These are phyloP conservation scores for Naganishia onofrii DNA, from an alignment of 768 basidiomycete species.

Conservation along the genomic window DNA sequence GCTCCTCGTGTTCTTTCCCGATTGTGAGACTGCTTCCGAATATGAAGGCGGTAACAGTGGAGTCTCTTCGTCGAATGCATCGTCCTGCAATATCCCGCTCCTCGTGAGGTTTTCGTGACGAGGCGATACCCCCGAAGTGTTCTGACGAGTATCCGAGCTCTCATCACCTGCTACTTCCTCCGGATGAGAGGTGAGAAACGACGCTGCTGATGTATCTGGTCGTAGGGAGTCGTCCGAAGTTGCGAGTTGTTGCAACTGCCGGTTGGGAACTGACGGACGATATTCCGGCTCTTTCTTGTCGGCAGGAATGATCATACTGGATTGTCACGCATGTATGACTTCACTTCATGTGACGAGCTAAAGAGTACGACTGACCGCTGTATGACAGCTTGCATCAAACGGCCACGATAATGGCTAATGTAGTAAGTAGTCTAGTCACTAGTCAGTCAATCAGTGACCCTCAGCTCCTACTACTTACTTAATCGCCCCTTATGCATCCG, in stretches of 20 bases:
- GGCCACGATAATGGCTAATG: too few species aligned
- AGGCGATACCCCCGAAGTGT: neutral
- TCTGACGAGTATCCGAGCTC: too few species aligned
- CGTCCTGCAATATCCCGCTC: neutral
- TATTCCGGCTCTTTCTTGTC: conserved; percentile 19
- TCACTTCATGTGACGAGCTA: too few species aligned
- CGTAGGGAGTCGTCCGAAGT: neutral
- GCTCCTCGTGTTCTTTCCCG: neutral
- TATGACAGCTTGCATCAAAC: too few species aligned
- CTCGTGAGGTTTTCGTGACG: neutral
- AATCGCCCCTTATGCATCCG: too few species aligned
- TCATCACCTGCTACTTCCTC: neutral
- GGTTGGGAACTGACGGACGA: neutral
- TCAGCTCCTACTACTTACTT: too few species aligned
- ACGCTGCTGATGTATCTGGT: neutral
- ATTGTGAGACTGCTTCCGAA: neutral
- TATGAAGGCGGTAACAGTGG: conserved; percentile 16
- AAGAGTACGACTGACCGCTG: too few species aligned
- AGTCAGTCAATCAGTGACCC: too few species aligned
- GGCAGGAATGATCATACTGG: neutral
- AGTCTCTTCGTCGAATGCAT: conserved; percentile 3
- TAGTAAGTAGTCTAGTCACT: too few species aligned
- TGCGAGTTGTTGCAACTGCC: neutral
- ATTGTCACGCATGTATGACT: too few species aligned
- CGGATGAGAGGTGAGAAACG: neutral